phyloP scores from a whole-genome alignment of 768 basidiomycete genomes.

The Trametes meyenii region DNA sequence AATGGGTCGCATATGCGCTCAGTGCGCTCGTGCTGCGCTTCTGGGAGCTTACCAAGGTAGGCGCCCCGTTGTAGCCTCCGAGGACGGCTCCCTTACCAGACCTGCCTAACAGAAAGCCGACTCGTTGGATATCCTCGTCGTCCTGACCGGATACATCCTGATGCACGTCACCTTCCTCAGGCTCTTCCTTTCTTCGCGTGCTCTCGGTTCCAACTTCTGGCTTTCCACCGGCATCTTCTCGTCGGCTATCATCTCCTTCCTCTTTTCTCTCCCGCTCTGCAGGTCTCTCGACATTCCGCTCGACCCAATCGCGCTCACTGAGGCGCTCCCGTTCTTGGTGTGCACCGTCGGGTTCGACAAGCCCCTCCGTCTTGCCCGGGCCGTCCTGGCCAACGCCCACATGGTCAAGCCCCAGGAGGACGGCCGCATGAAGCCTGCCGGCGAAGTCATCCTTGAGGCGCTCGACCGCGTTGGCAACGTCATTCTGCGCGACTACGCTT shows the following conservation, averaged over 20 bases:
- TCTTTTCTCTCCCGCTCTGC: conserved; percentile 78
- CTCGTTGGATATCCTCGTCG: conserved; percentile 92
- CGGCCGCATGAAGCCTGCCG: conserved; percentile 69
- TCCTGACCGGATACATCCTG: conserved; percentile 89
- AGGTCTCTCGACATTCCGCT: conserved; percentile 82
- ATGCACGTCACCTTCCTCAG: conserved; percentile 97
- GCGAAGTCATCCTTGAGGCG: conserved; percentile 83
- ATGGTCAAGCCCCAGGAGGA: conserved; percentile 36
- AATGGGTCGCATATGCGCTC: conserved; percentile 89
- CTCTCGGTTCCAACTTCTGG: conserved; percentile 79
- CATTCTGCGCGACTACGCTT: conserved; percentile 90
- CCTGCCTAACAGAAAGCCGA: conserved; percentile 72
- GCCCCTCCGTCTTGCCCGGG: conserved; percentile 86
- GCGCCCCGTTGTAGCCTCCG: neutral
- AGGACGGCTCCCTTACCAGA: neutral
- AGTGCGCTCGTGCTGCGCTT: conserved; percentile 77
- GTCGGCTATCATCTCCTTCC: conserved; percentile 79
- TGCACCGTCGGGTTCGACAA: conserved; percentile 99
- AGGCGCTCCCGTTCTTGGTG: conserved; percentile 96
- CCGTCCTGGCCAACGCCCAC: conserved; percentile 85
- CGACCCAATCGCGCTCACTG: conserved; percentile 90
- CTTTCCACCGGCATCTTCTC: conserved; percentile 76
- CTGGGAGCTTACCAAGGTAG: conserved; percentile 81
- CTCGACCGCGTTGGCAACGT: conserved; percentile 76
- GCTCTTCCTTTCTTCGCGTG: conserved; percentile 84